phyloP scores from a whole-genome alignment of 1,284 basidiomycete genomes.

The Leccinum subfulvum region DNA sequence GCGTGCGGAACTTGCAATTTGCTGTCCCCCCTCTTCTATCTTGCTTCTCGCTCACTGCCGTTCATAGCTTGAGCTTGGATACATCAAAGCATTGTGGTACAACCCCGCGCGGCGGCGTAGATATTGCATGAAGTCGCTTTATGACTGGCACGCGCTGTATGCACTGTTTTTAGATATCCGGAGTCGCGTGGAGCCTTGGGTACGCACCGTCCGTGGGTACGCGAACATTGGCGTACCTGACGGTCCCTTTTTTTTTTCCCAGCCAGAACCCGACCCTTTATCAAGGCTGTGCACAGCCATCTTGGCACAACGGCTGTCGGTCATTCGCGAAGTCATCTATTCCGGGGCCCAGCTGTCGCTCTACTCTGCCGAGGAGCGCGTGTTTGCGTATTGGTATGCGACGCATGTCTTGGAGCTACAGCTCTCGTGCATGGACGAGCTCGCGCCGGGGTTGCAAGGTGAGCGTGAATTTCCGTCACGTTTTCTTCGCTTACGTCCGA shows the following conservation, averaged over 20 bases:
- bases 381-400: slow-evolving; percentile 75
- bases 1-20: slow-evolving; percentile 6
- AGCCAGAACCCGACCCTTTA: slow-evolving; percentile 36
- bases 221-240: slow-evolving; percentile 6
- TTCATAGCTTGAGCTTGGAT: slow-evolving; percentile 53
- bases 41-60: slow-evolving; percentile 1
- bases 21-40: neutral
- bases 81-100: slow-evolving; percentile 59
- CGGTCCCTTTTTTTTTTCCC: neutral
- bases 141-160: slow-evolving; percentile 64
- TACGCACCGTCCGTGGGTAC: slow-evolving; percentile 20
- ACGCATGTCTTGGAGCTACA: slow-evolving; percentile 56
- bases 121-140: slow-evolving; percentile 57
- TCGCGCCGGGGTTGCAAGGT: slow-evolving; percentile 41
- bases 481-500: neutral
- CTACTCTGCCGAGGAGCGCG: slow-evolving; percentile 63
- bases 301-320: slow-evolving; percentile 56
- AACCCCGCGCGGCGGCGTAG: slow-evolving; percentile 69
- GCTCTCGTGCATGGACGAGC: slow-evolving; percentile 48
- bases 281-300: slow-evolving; percentile 41
- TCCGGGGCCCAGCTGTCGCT: slow-evolving; percentile 78
- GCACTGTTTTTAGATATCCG: slow-evolving; percentile 43
- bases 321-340: slow-evolving; percentile 66
- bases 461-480: slow-evolving; percentile 21
- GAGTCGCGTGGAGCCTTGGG: slow-evolving; percentile 34